Percentiles rank a stretch among this genome's conserved stretches.
Conservation (phyloP, 495 filamentous ascomycete species). For the Aspergillus haitiensis region DNA sequence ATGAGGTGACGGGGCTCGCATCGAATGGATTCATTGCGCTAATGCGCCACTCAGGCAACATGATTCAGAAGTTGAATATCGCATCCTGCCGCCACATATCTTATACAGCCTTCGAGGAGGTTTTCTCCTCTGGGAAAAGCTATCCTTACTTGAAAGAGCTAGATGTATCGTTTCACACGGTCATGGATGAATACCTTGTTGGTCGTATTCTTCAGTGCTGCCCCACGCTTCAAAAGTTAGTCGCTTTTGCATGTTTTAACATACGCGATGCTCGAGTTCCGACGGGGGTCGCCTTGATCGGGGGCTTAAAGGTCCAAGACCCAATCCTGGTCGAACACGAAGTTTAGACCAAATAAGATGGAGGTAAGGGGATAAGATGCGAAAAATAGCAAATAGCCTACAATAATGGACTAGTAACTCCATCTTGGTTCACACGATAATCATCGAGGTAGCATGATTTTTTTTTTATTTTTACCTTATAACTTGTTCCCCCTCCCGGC, state of each 20-base stretch:
- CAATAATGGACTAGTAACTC: too few species aligned
- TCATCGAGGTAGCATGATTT: too few species aligned
- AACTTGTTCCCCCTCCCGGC: too few species aligned
- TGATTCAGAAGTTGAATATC: constrained; percentile 65
- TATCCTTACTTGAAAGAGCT: constrained; percentile 69
- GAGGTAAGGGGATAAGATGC: too few species aligned
- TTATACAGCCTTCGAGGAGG: constrained; percentile 62
- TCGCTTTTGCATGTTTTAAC: constrained; percentile 83
- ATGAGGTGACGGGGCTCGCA: constrained; percentile 65
- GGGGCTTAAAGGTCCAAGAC: constrained; percentile 67
- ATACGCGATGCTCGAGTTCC: constrained; percentile 69
- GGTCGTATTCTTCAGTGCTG: constrained; percentile 73
- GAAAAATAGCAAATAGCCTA: too few species aligned
- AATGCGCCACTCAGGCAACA: constrained; percentile 76
- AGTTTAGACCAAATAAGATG: not conserved
- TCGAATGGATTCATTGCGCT: constrained; percentile 71
- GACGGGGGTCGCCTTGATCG: constrained; percentile 71
- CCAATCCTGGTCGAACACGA: constrained; percentile 55
- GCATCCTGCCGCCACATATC: constrained; percentile 78
- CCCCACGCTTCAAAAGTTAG: constrained; percentile 67
- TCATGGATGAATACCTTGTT: constrained; percentile 71
- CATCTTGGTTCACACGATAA: too few species aligned
- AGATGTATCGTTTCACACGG: constrained; percentile 75
- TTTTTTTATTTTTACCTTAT: too few species aligned
- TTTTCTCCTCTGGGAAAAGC: constrained; percentile 58